Percentiles rank a stretch among this genome's conserved stretches.
phyloP scores from a whole-genome alignment of 805 yeast genomes.

The Hanseniaspora guilliermondii region DNA sequence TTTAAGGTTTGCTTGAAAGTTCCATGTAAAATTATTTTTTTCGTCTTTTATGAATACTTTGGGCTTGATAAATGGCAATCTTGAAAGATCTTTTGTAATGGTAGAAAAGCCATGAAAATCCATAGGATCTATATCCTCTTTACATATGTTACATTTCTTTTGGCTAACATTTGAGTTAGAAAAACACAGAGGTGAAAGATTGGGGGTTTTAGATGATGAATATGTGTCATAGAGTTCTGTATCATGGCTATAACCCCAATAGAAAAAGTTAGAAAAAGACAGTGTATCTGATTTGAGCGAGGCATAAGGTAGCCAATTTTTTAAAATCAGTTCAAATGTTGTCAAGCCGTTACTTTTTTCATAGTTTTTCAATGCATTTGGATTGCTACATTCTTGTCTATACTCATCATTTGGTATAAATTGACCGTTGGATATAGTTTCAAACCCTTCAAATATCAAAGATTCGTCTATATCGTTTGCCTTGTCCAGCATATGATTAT shows the following conservation, averaged over 20 bases:
- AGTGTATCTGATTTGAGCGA: neutral
- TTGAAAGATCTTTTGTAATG: neutral
- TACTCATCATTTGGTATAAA: no score
- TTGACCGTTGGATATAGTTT: neutral
- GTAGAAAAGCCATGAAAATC: neutral
- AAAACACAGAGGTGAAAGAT: neutral
- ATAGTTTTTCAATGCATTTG: neutral
- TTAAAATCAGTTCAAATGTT: neutral
- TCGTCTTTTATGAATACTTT: neutral
- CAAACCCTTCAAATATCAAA: neutral
- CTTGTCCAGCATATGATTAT: neutral
- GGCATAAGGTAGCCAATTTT: neutral
- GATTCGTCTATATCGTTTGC: neutral
- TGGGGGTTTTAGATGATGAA: neutral
- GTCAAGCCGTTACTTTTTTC: neutral
- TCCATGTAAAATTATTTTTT: neutral
- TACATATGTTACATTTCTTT: neutral
- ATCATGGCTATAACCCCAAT: constrained; percentile 7
- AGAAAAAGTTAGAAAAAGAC: constrained; percentile 6
- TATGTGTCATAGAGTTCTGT: neutral
- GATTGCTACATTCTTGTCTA: neutral
- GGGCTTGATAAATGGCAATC: neutral
- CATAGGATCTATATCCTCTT: neutral
- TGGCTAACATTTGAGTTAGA: neutral
- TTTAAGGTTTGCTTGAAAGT: neutral